Base-by-base conservation (phyloP, 371 early-diverging fungal genomes). In the Saksenaea vasiformis region DNA sequence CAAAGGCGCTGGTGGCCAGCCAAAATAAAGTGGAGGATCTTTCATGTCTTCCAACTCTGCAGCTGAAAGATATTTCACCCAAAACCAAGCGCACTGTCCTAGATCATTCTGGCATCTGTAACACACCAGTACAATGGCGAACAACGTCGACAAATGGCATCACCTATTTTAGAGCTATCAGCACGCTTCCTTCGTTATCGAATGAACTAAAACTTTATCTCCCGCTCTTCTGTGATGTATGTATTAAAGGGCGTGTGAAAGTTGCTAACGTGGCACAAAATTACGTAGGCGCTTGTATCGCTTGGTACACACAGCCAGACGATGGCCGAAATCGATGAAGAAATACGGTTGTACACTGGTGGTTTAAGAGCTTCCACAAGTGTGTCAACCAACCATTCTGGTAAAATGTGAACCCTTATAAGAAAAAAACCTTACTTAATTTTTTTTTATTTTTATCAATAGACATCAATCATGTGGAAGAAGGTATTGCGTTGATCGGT, bases 141-240 rank as follows among this genome's bases (percentile, higher is more conserved):
- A 80, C 87, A 1, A 90, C 96, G 0, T 68, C 89, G 5, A 96
- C 98, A 19, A 98, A 98, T 66, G 97, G 95, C 15, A 88, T 98
- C 54, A 91, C 95, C n/a, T 98, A 97, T 69, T 81, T 95, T 39
- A 79, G 87, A 47, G 83, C 89, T 0, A 86, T 88, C 66, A 90
- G 90, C 67, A 75, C 79, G 47, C 70, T 91, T 5, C 76, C 82
- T 3, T 84, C 84, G 28, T 66, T 95, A 47, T 74, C 90, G 22
- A 76, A 83, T 5, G 86, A 92, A 24, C 82, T 92, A 55, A 80
- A 87, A 70, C 74, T 88, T 41, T 94, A 89, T 65, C 67, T 95
- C 28, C 93, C 94, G 4, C 73, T 95, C 62, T 95, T 93, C 70
- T 82, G 88, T 62, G 90, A 89, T 56, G 87, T 90, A 74, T 69